phyloP scores from a whole-genome alignment of 1,284 basidiomycete genomes.

The Ceratorhiza oryzae-sativae region DNA sequence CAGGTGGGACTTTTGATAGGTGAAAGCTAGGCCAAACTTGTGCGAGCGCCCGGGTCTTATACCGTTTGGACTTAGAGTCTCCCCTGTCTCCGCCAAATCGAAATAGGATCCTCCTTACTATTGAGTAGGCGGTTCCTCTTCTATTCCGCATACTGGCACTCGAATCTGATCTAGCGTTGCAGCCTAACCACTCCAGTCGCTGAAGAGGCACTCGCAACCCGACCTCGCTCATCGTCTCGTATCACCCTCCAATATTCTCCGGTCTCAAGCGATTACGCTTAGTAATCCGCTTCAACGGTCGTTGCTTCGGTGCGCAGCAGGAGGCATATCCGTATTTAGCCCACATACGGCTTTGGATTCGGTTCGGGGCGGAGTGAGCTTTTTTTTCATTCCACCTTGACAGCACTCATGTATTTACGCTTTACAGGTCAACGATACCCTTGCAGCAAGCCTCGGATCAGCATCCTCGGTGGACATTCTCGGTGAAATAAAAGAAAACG shows the following conservation, averaged over 20 bases:
- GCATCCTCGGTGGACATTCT: constrained; percentile 51
- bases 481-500: constrained; percentile 50
- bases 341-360: constrained; percentile 89
- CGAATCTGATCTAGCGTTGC: constrained; percentile 55
- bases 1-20: constrained; percentile 86
- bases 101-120: constrained; percentile 79
- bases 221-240: constrained; percentile 77
- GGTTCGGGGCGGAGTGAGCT: constrained; percentile 84
- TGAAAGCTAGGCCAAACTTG: constrained; percentile 48
- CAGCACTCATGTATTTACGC: constrained; percentile 54
- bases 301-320: constrained; percentile 77
- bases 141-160: constrained; percentile 1
- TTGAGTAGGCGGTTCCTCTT: constrained; percentile 67
- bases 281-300: constrained; percentile 80
- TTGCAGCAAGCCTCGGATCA: constrained; percentile 44
- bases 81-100: constrained; percentile 64
- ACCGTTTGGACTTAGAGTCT: constrained; percentile 62
- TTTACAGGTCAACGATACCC: constrained; percentile 39
- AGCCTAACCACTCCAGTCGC: constrained; percentile 82
- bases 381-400: constrained; percentile 54
- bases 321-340: constrained; percentile 84
- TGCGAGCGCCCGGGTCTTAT: neutral
- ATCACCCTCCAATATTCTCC: constrained; percentile 91
- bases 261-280: constrained; percentile 80
- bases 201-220: constrained; percentile 73